Base-by-base conservation (phyloP, 768 basidiomycete genomes). In the Termitomyces sp. region DNA sequence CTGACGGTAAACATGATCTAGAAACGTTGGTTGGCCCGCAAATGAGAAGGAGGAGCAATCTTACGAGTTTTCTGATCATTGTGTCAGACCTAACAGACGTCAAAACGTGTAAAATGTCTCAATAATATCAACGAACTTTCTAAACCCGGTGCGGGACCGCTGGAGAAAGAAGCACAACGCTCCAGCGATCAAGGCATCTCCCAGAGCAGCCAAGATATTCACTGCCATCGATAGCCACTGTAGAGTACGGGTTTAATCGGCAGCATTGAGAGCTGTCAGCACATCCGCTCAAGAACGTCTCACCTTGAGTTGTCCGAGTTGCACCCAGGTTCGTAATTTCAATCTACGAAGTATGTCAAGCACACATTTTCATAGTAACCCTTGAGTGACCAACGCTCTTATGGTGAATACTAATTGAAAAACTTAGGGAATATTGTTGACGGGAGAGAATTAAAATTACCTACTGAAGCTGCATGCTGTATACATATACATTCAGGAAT, bases 161-260 rank as follows among this genome's bases (percentile, higher is more conserved):
- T 78, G 76, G 13, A 84, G 71, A 64, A 80, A 79, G 60, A 69
- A 74, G 62, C 78, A 80, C 26, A 84, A 68, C 31, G 76, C 72
- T 44, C 72, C 73, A 36, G 81, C 77, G 47, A 84, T 84, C 53
- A 77, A 60, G 32, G 79, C 72, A 61, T 84, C 82, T 16, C 77
- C 69, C 16, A 74, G 72, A 8, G 79, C 81, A 9, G 78, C 80
- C 34, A 82, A 64, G 6, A 79, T 72, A 61, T 84, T 83, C 39
- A 84, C 80, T 47, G 79, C 72, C 74, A 82, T 81, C 4, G 82
- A 83, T 31, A 82, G 69, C 31, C 77, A 75, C 81, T 82, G 55
- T n/a, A 41, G 32, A 41, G 37, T 51, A 27, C 26, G 50, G 27
- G 48, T 51, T 43, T 27, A 53, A 50, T 36, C 41, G 39, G 22